Base-by-base conservation (phyloP, 164 flowering plant species). In the Paratinospora sagittata region DNA sequence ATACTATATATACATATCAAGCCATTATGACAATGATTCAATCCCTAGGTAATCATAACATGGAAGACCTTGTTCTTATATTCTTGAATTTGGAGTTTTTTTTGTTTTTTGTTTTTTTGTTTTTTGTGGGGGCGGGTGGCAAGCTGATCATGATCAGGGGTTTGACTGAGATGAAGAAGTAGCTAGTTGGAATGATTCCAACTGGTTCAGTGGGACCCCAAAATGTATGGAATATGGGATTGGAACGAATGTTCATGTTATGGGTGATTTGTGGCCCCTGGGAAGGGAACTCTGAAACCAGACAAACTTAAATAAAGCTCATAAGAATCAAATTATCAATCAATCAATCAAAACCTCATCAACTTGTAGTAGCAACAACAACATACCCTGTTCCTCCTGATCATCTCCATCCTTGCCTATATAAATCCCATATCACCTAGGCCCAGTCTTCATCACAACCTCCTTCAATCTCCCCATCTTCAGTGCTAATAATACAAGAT, bases 221-320 rank as follows among this genome's bases (percentile, higher is more conserved):
- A 52, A 52, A 52, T 52, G 23, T 3, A 52, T 11, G 58, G 23
- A 52, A 52, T 52, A 52, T 52, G 58, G 23, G 58, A 52, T 52
- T 52, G 58, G 21, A 16, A n/a, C 58, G 47, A 43, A 43, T n/a
- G n/a, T 52, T n/a, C 21, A 17, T 52, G 21, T 19, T 55, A 55
- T 55, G 60, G 60, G 24, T 19, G 60, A 52, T n/a, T 17, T 52
- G 21, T 52, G 23, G 21, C 23, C 7, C 17, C 61, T 55, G 61
- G 21, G 5, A 21, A 5, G 21, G 24, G 24, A 52, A 55, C 61
- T 55, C 61, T 8, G 21, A 55, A 55, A 55, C 26, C 24, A 55
- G 61, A 55, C 24, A 55, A 55, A n/a, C 61, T n/a, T 5, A 55
- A 55, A 55, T 19, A 55, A 55, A 55, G 61, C 61, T 55, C 61